Percentiles rank a stretch among this genome's conserved stretches.
Evolutionary conservation across 345 rosid species (phyloP).

Genomic region (Brassica carinata): DNA sequence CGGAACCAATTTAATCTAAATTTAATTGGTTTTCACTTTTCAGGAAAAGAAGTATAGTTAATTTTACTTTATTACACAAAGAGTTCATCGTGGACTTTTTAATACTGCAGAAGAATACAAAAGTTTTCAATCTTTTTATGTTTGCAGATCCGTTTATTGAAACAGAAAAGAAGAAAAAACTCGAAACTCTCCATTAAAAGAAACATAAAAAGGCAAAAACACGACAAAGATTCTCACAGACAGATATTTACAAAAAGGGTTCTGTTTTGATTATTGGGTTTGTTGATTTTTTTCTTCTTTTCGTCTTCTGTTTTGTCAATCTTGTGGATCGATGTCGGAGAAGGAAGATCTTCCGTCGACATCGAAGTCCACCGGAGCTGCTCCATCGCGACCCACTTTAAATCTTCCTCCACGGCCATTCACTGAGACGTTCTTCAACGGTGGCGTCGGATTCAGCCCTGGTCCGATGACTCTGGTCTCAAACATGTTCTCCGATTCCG

Average conservation of each 20-base stretch:
- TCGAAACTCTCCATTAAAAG: constrained; percentile 18
- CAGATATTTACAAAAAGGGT: constrained; percentile 36
- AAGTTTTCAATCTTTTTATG: not conserved
- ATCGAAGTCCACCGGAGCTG: constrained; percentile 43
- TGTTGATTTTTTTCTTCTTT: not conserved
- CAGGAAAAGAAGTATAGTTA: no score
- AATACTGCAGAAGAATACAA: not conserved
- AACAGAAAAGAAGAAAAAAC: not conserved
- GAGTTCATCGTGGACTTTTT: no score
- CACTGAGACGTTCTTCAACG: constrained; percentile 46
- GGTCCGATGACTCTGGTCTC: constrained; percentile 94
- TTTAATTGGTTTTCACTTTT: no score
- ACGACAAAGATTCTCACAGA: constrained; percentile 40
- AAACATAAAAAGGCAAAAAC: constrained; percentile 24
- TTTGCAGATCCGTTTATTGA: constrained; percentile 26
- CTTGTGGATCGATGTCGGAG: constrained; percentile 47
- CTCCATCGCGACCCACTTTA: constrained; percentile 52
- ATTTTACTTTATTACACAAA: no score
- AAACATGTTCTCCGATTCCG: constrained; percentile 67
- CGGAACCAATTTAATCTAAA: no score
- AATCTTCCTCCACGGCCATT: constrained; percentile 64
- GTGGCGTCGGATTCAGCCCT: constrained; percentile 69
- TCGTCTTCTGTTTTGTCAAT: not conserved
- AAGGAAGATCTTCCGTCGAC: constrained; percentile 44
- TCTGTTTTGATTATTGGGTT: not conserved